phyloP scores from a whole-genome alignment of 2,329 filamentous ascomycete species.

The Orbilia brochopaga region DNA sequence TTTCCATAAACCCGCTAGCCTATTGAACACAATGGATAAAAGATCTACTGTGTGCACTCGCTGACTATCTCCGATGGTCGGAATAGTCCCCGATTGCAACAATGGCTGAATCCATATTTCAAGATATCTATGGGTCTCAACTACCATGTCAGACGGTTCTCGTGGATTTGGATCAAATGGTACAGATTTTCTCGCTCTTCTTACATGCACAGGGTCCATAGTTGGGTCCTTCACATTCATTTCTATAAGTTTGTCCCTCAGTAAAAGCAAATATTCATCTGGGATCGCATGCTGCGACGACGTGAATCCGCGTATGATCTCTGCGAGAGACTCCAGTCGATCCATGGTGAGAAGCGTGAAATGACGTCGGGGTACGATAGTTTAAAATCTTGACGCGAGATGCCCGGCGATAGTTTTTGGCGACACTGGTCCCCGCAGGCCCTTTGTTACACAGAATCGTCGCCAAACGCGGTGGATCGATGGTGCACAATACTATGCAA shows the following conservation, averaged over 20 bases:
- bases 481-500: not conserved
- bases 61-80: slow-evolving; percentile 27
- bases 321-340: slow-evolving; percentile 7
- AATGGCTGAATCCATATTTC: slow-evolving; percentile 32
- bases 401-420: too few species aligned
- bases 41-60: slow-evolving; percentile 31
- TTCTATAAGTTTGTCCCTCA: slow-evolving; percentile 38
- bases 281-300: slow-evolving; percentile 9
- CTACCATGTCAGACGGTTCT: slow-evolving; percentile 17
- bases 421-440: too few species aligned
- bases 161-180: not conserved
- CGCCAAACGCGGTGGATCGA: too few species aligned
- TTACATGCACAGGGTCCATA: slow-evolving; percentile 26
- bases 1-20: slow-evolving; percentile 30
- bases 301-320: slow-evolving; percentile 11
- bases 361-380: not conserved
- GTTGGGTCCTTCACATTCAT: slow-evolving; percentile 36
- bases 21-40: slow-evolving; percentile 39
- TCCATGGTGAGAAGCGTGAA: slow-evolving; percentile 19
- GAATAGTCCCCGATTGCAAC: slow-evolving; percentile 14
- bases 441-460: too few species aligned
- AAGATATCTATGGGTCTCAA: slow-evolving; percentile 36
- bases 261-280: slow-evolving; percentile 8
- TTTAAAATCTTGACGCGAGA: too few species aligned
- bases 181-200: not conserved